phyloP scores from a whole-genome alignment of 176 grass and related monocot species.

The barley (Hordeum vulgare) region MorexV3_pseudomolecules_assembly NC_058519.1:200469961-200470460 shows the following conservation, averaged over 20 bases:
- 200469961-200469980: conserved; percentile 29
- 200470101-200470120: conserved; percentile 4
- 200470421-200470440: not conserved
- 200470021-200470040: not conserved
- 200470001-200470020: conserved; percentile 22
- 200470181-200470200: not conserved
- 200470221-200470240: not conserved
- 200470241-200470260: not conserved
- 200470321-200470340: not conserved
- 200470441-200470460: not conserved
- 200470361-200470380: conserved; percentile 1
- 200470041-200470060: conserved; percentile 1
- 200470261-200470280: conserved; percentile 11
- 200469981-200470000: not conserved
- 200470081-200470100: conserved; percentile 26
- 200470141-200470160: conserved; percentile 15
- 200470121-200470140: not conserved
- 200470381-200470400: not conserved
- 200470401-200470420: not conserved
- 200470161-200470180: not conserved
- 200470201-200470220: conserved; percentile 4
- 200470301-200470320: conserved; percentile 1
- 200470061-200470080: conserved; percentile 26
- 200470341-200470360: not conserved
- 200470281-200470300: conserved; percentile 7